Conservation (phyloP, 106 monocot species). For the Phalaenopsis aphrodite region DNA sequence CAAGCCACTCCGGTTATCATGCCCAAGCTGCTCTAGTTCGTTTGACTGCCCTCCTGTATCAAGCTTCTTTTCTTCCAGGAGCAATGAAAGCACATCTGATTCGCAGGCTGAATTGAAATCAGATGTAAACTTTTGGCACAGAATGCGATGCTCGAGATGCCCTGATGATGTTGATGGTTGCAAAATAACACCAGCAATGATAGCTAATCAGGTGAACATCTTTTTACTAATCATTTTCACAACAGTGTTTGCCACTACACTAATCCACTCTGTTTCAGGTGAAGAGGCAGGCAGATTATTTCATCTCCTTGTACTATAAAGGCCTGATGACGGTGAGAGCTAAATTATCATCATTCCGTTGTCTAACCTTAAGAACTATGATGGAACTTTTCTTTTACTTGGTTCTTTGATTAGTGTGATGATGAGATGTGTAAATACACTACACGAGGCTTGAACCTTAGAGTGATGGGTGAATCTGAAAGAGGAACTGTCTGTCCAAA, state of each 20-base stretch:
- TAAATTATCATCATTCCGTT: neutral
- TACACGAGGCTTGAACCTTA: slow-evolving; percentile 52
- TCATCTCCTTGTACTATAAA: slow-evolving; percentile 67
- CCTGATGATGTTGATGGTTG: slow-evolving; percentile 51
- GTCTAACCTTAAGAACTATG: neutral
- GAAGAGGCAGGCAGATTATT: slow-evolving; percentile 79
- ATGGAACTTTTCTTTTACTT: neutral
- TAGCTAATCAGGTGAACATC: slow-evolving; percentile 74
- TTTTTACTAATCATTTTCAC: neutral
- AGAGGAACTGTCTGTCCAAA: slow-evolving; percentile 85
- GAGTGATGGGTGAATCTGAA: slow-evolving; percentile 76
- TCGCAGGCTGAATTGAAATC: slow-evolving; percentile 25
- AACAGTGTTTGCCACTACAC: neutral
- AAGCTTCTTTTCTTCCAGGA: slow-evolving; percentile 37
- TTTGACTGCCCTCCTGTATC: slow-evolving; percentile 85
- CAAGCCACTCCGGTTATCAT: slow-evolving; percentile 62
- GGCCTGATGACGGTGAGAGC: slow-evolving; percentile 61
- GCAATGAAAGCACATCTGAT: slow-evolving; percentile 13
- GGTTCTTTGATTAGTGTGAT: slow-evolving; percentile 45
- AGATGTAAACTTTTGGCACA: slow-evolving; percentile 52
- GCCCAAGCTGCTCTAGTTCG: slow-evolving; percentile 78
- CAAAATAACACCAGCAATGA: slow-evolving; percentile 58
- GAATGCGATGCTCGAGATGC: slow-evolving; percentile 71
- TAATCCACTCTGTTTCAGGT: slow-evolving; percentile 37
- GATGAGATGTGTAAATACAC: slow-evolving; percentile 84